Evolutionary conservation across 2,329 filamentous ascomycete genomes (phyloP), one percentile per base, ranked within the genome.

Genomic region (Fusarium sp.): DNA sequence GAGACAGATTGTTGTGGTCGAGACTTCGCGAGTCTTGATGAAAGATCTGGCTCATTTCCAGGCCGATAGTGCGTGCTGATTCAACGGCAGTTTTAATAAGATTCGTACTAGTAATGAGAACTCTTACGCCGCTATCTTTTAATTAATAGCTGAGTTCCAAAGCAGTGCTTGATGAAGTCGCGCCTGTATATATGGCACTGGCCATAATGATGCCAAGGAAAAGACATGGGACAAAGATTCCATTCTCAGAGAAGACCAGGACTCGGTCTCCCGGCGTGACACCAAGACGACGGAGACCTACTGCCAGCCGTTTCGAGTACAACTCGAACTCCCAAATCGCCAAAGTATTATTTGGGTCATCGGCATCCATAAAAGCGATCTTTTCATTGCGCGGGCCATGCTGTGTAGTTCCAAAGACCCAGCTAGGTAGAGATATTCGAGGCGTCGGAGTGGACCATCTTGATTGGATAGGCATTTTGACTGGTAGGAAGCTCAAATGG

Each of bases 191-290:
- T 4, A 56, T 34, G 28, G 38, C 54, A 6, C 54, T 39, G 2
- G 28, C 22, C 54, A 56, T 56, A 6, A 44, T 30, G n/a, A 56
- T 20, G 4, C 54, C 54, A 6, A 56, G 20, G 28, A 56, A 56
- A 11, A 56, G 54, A 30, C 54, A 56, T 5, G 54, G 54, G 2
- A 57, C 54, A 45, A 57, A 57, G 9, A 57, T 45, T 8, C 39
- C 28, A 45, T 57, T 57, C 22, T 57, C 39, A 26, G 28, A 44
- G 3, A 57, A 45, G 7, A 45, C 17, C 22, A 57, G 13, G 28
- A 57, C 39, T 22, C 54, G 8, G 4, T 57, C 54, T 15, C n/a
- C 28, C 5, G 38, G 17, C 13, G 1, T 22, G 13, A 45, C 9
- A 0, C 39, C 39, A 5, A 45, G 28, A 6, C 13, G 28, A 13